Percentiles rank a stretch among this genome's conserved stretches.
Evolutionary conservation across 805 yeast species (phyloP).

Genomic region (Candida adriatica): DNA sequence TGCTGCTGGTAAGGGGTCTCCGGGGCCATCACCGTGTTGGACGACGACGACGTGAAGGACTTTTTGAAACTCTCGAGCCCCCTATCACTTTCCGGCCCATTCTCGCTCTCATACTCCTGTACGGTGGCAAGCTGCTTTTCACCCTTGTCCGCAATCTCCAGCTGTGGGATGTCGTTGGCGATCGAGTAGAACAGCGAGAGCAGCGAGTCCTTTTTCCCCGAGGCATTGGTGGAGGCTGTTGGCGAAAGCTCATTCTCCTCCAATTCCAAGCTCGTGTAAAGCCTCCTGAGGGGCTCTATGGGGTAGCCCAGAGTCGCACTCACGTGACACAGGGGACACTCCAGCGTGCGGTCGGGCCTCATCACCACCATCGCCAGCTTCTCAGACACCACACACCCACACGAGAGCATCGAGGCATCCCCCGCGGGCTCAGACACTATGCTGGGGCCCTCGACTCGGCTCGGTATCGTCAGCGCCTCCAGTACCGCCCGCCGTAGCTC

Average conservation of each 20-base stretch:
- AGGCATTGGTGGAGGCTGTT: constrained; percentile 5
- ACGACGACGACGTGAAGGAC: constrained; percentile 7
- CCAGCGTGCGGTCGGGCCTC: constrained; percentile 9
- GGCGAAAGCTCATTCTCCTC: constrained; percentile 6
- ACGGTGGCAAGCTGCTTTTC: constrained; percentile 2
- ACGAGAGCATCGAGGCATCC: constrained; percentile 27
- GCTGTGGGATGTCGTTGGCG: constrained; percentile 17
- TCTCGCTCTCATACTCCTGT: constrained; percentile 5
- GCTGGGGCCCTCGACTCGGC: constrained; percentile 4
- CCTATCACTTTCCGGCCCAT: constrained; percentile 6
- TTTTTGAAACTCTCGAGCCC: constrained; percentile 1
- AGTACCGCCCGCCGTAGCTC: constrained; percentile 8
- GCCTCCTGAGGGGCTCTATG: constrained; percentile 12
- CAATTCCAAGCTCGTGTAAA: constrained; percentile 9
- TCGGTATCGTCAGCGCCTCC: constrained; percentile 11
- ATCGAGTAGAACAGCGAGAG: constrained; percentile 28
- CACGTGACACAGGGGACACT: constrained; percentile 17
- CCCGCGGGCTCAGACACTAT: constrained; percentile 8
- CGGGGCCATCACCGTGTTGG: constrained; percentile 13
- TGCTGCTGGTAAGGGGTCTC: constrained; percentile 20
- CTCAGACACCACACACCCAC: constrained; percentile 36
- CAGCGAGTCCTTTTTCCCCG: constrained; percentile 22
- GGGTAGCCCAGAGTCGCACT: constrained; percentile 6
- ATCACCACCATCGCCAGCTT: constrained; percentile 20
- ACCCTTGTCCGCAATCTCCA: constrained; percentile 1